Base-by-base conservation (phyloP, 805 yeast species). In the Barnettozyma vustinii region DNA sequence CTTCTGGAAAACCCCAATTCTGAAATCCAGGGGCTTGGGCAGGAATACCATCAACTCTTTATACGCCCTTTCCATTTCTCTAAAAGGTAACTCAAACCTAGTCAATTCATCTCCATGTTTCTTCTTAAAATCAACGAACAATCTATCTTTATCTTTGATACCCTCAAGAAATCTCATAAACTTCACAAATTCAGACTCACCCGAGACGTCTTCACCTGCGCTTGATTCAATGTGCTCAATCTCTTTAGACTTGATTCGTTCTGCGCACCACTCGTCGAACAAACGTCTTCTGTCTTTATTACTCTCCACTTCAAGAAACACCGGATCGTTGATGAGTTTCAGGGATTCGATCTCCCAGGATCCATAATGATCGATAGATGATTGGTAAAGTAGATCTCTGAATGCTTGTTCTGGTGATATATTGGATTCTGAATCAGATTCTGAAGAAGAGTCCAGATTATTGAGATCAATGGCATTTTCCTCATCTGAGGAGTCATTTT, bases 301-400 rank as follows among this genome's bases (percentile, higher is more conserved):
- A 23, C 66, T 57, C 8, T 64, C 63, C 18, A 77, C 49, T 1
- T 51, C 47, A 21, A 65, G 60, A 55, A 69, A 79, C 12, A 70
- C 53, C 5, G 73, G 70, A 51, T 79, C 80, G n/a, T 64, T 51
- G 1, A 69, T 62, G 0, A 80, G 53, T 44, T 66, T 67, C 12
- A 59, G 54, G 10, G 72, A 62, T 57, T 77, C 81, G 1, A 61
- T 51, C 6, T 72, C 72, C 84, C 83, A 81, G 0, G 74, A 55
- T 2, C 73, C 65, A 48, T 59, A 74, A 0, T 81, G 79, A 54
- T 79, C 70, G 10, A 75, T 50, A 0, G 60, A 25, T 20, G 56
- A 41, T 9, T 57, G 64, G 4, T 60, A 58, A 9, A 80, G 62
- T 36, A 80, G 54, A 8, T 58, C 50, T 6, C 58, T 47, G 52